Base-by-base conservation (phyloP, 2,329 filamentous ascomycete species). In the Colletotrichum navitas region DNA sequence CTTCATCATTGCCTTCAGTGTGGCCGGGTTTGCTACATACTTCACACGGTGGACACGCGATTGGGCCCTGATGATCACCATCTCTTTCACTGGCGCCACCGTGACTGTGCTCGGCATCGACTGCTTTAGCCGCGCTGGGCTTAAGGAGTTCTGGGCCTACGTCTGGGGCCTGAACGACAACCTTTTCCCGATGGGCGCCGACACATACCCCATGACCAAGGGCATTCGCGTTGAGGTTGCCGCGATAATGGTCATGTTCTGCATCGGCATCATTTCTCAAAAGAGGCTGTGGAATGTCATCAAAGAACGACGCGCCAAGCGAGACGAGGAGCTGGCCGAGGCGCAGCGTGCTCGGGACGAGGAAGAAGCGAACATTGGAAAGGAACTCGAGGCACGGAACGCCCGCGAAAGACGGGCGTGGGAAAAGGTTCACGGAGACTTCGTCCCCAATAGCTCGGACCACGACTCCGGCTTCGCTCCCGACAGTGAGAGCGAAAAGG, bases 121-220 rank as follows among this genome's bases (percentile, higher is more conserved):
- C 79, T 97, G 94, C 80, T 97, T 95, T 76, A 95, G 91, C 77
- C 87, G 90, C 73, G 94, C 94, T n/a, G 95, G 95, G 0, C 84
- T 97, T 76, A 98, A 97, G 80, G 95, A 98, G 80, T 98, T 98
- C 76, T 98, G 95, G 95, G 88, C 94, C 7, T 98, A 97, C 79
- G 86, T 97, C 47, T 98, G 95, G 95, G 84, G 84, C 56, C 82
- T 98, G 49, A 98, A 98, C 79, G 85, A 90, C 52, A 86, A 92
- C 62, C 84, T 94, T 0, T 98, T 98, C 77, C 95, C 95, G 0
- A 83, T 94, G 2, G 88, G 89, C 47, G 92, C 92, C 1, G 85
- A 86, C 59, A 94, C 93, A 0, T 98, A 97, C 78, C 95, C 95
- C 0, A 83, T 97, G 16, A 98, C 94, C 0, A 92, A 91, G 76